Percentiles rank a stretch among this genome's conserved stretches.
Conservation (phyloP, 2,329 filamentous ascomycete species). For the Cyphellophora attinorum region DNA sequence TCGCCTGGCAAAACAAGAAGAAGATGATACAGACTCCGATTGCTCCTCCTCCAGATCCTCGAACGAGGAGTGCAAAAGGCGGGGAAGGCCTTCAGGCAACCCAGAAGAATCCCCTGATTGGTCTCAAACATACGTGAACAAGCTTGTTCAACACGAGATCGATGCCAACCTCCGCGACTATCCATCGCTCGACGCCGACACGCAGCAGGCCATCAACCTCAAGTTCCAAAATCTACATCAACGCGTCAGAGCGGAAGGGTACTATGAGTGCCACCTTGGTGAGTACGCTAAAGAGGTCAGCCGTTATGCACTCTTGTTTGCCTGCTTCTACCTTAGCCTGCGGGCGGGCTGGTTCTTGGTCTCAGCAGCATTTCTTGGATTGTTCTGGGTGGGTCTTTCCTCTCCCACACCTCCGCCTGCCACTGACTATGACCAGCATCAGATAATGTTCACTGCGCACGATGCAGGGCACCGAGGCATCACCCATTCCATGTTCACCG, state of each 20-base stretch:
- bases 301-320: conserved; percentile 63
- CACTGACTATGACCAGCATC: conserved; percentile 49
- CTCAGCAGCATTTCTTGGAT: conserved; percentile 66
- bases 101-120: too few species aligned
- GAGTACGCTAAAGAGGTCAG: conserved; percentile 58
- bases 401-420: not conserved
- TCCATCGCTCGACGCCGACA: conserved; percentile 44
- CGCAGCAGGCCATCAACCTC: conserved; percentile 45
- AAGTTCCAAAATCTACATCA: conserved; percentile 51
- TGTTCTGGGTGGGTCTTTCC: conserved; percentile 56
- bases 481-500: conserved; percentile 74
- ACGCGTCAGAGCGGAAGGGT: conserved; percentile 43
- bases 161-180: conserved; percentile 27
- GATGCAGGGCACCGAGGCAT: conserved; percentile 96
- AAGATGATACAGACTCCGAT: conserved; percentile 2
- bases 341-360: conserved; percentile 54
- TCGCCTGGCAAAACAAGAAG: conserved; percentile 7
- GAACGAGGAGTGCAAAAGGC: too few species aligned
- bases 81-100: too few species aligned
- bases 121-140: not conserved
- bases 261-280: conserved; percentile 49
- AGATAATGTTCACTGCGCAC: conserved; percentile 84
- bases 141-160: conserved; percentile 22
- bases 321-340: conserved; percentile 51
- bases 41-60: conserved; percentile 1